Conservation (phyloP, 2,329 filamentous ascomycete species). For the Microsporum audouinii region DNA sequence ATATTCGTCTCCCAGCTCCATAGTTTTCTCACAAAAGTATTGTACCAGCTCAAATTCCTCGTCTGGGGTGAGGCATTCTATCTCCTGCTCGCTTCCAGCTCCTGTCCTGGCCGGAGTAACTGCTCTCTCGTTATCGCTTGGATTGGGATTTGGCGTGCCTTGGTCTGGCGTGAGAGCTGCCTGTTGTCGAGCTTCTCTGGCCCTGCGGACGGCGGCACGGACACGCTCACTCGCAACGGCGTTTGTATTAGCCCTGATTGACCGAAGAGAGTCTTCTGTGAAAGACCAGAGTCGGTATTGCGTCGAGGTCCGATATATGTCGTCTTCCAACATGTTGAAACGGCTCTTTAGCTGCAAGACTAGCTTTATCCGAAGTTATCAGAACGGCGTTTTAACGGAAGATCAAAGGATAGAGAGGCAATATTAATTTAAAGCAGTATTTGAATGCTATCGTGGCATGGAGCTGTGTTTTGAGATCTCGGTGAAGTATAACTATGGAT, state of each 20-base stretch:
- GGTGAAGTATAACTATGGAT: background rate
- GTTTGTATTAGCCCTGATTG: constrained; percentile 69
- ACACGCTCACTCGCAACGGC: constrained; percentile 60
- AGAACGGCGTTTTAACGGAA: no score
- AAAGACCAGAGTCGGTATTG: constrained; percentile 93
- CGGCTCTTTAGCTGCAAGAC: background rate
- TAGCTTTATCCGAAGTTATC: background rate
- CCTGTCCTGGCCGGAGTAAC: background rate
- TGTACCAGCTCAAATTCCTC: constrained; percentile 75
- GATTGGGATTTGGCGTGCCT: background rate
- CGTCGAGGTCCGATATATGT: constrained; percentile 76
- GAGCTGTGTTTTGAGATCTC: background rate
- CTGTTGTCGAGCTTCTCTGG: constrained; percentile 23
- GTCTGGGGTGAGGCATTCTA: constrained; percentile 69
- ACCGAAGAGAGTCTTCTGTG: constrained; percentile 57
- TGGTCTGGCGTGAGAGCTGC: background rate
- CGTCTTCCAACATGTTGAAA: constrained; percentile 67
- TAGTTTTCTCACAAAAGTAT: constrained; percentile 58
- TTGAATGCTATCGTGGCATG: background rate
- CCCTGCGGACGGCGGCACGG: constrained; percentile 44
- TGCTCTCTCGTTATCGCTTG: constrained; percentile 1
- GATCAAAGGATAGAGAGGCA: background rate
- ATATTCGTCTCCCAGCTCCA: constrained; percentile 49
- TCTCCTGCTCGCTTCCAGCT: constrained; percentile 32
- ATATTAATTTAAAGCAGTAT: background rate